Conservation (phyloP, 75 land plant genomes). For the Chamaecyparis obtusa region DNA sequence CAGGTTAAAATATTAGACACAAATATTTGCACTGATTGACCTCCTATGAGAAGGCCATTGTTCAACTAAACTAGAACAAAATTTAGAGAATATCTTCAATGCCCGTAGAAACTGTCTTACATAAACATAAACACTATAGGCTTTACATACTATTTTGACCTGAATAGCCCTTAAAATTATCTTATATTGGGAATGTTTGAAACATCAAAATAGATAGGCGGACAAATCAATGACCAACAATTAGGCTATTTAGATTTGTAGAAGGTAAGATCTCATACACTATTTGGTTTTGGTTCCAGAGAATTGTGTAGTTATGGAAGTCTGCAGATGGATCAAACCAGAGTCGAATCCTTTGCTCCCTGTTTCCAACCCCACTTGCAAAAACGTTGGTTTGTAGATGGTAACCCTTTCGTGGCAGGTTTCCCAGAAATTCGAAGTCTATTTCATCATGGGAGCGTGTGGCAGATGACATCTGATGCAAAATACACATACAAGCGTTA, state of each 20-base stretch:
- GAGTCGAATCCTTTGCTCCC: constrained; percentile 12
- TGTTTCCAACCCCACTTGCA: constrained; percentile 12
- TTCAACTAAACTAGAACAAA: neutral
- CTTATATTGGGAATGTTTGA: neutral
- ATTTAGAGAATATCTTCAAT: neutral
- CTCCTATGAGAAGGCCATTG: neutral
- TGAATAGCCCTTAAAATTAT: neutral
- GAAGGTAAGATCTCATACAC: constrained; percentile 1
- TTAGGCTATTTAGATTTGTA: constrained; percentile 27
- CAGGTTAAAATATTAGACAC: no score
- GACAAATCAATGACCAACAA: constrained; percentile 37
- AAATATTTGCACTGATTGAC: neutral
- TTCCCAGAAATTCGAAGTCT: constrained; percentile 18
- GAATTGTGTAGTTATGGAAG: constrained; percentile 12
- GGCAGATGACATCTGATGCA: neutral
- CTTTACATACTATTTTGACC: no score
- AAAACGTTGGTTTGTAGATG: constrained; percentile 14
- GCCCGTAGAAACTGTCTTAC: neutral
- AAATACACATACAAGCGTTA: neutral
- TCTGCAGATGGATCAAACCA: constrained; percentile 19
- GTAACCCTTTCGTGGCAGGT: constrained; percentile 6
- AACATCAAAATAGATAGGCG: constrained; percentile 33
- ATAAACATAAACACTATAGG: no score
- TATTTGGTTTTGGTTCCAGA: constrained; percentile 19
- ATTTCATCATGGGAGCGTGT: constrained; percentile 9